Evolutionary conservation across 768 basidiomycete genomes (phyloP).

Genomic region (Panaeolus papilionaceus): DNA sequence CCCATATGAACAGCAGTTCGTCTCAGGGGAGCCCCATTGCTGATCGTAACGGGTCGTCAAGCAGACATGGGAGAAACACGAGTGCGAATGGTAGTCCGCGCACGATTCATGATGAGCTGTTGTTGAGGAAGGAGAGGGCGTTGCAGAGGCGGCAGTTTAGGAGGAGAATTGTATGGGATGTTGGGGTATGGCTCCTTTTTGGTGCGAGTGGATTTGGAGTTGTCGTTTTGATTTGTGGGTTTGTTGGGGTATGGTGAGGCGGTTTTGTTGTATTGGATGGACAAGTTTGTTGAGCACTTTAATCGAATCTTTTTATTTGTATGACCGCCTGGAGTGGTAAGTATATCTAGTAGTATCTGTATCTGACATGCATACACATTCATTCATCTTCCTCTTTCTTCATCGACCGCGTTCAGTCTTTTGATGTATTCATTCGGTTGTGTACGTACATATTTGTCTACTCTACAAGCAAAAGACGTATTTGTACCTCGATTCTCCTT

Average conservation of each 20-base stretch:
- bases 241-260: constrained; percentile 16
- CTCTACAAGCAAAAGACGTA: not conserved
- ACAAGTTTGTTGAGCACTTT: not conserved
- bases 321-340: constrained; percentile 1
- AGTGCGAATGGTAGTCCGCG: constrained; percentile 19
- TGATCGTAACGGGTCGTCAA: constrained; percentile 18
- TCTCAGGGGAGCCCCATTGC: constrained; percentile 18
- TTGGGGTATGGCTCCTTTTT: constrained; percentile 80
- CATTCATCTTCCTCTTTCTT: not conserved
- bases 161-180: constrained; percentile 80
- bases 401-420: not conserved
- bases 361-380: not conserved
- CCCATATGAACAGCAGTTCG: constrained; percentile 18
- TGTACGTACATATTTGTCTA: not conserved
- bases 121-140: constrained; percentile 86
- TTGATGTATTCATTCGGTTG: not conserved
- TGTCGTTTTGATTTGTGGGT: constrained; percentile 16
- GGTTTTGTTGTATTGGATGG: not conserved
- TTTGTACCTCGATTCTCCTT: not conserved
- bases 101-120: constrained; percentile 65
- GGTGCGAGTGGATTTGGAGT: constrained; percentile 50
- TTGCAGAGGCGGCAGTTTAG: constrained; percentile 78
- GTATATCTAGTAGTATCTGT: constrained; percentile 10
- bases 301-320: not conserved
- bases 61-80: constrained; percentile 13